These are phyloP conservation scores for Lactarius tabidus DNA, from an alignment of 768 basidiomycete genomes.

Conservation along the genomic window DNA sequence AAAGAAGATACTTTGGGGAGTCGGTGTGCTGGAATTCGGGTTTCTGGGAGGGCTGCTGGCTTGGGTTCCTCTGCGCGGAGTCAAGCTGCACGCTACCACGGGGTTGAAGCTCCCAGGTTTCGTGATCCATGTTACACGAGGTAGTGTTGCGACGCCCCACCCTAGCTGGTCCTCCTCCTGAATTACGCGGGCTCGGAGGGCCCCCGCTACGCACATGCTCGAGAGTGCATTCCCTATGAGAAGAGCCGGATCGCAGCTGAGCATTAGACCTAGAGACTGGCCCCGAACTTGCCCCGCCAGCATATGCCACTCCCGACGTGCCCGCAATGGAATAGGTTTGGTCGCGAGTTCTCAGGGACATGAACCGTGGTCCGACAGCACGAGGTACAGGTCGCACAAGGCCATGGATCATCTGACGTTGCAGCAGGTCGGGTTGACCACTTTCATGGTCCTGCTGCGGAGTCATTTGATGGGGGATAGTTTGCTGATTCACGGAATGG, in stretches of 20 bases:
- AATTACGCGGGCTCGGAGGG: slow-evolving; percentile 20
- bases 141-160: slow-evolving; percentile 19
- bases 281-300: slow-evolving; percentile 20
- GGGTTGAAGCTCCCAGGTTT: slow-evolving; percentile 19
- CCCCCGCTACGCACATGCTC: slow-evolving; percentile 19
- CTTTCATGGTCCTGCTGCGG: slow-evolving; percentile 11
- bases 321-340: slow-evolving; percentile 14
- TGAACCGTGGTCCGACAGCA: slow-evolving; percentile 15
- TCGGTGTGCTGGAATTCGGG: slow-evolving; percentile 16
- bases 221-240: slow-evolving; percentile 20
- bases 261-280: slow-evolving; percentile 16
- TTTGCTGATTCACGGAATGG: slow-evolving; percentile 18
- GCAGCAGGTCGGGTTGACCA: slow-evolving; percentile 11
- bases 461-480: slow-evolving; percentile 4
- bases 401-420: slow-evolving; percentile 19
- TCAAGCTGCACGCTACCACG: slow-evolving; percentile 24
- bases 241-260: slow-evolving; percentile 20
- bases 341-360: slow-evolving; percentile 16
- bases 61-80: background rate
- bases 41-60: slow-evolving; percentile 18
- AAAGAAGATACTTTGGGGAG: slow-evolving; percentile 21
- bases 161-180: background rate
- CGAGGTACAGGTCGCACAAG: slow-evolving; percentile 21
- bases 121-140: slow-evolving; percentile 16
- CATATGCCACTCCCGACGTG: slow-evolving; percentile 22